phyloP scores from a whole-genome alignment of 1,284 basidiomycete genomes.

The Microbotryum violaceum region DNA sequence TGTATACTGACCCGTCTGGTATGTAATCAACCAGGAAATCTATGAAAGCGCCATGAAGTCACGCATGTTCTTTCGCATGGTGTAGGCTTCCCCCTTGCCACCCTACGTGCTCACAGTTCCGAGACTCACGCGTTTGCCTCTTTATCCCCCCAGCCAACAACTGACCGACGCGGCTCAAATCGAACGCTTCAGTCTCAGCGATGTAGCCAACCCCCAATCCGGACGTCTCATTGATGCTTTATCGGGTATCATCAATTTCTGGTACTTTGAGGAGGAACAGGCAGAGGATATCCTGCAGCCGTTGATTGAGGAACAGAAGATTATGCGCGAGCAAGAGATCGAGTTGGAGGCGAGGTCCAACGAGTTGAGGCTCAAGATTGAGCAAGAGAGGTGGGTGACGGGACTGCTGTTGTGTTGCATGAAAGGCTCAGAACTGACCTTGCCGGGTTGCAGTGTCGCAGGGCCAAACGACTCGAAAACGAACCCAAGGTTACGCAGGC shows the following conservation, averaged over 20 bases:
- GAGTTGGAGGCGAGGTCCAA: constrained; percentile 11
- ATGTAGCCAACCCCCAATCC: constrained; percentile 63
- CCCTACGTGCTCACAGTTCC: background rate
- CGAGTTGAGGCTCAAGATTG: constrained; percentile 12
- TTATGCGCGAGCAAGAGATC: constrained; percentile 11
- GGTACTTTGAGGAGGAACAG: constrained; percentile 75
- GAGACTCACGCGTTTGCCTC: background rate
- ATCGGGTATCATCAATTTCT: constrained; percentile 84
- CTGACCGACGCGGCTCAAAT: constrained; percentile 51
- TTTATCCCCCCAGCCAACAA: constrained; percentile 24
- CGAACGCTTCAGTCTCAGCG: constrained; percentile 64
- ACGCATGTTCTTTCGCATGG: no score
- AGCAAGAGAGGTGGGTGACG: background rate
- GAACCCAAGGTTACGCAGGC: constrained; percentile 4
- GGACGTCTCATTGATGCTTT: constrained; percentile 63
- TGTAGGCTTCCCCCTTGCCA: no score
- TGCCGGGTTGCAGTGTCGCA: background rate
- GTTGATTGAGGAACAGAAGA: constrained; percentile 47
- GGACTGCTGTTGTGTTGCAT: background rate
- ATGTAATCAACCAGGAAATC: no score
- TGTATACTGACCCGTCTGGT: no score
- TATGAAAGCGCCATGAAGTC: no score
- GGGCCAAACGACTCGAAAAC: constrained; percentile 9
- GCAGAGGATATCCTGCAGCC: constrained; percentile 51
- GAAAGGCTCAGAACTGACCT: background rate